Evolutionary conservation across 495 filamentous ascomycete genomes (phyloP).

Genomic region (Evernia prunastri): DNA sequence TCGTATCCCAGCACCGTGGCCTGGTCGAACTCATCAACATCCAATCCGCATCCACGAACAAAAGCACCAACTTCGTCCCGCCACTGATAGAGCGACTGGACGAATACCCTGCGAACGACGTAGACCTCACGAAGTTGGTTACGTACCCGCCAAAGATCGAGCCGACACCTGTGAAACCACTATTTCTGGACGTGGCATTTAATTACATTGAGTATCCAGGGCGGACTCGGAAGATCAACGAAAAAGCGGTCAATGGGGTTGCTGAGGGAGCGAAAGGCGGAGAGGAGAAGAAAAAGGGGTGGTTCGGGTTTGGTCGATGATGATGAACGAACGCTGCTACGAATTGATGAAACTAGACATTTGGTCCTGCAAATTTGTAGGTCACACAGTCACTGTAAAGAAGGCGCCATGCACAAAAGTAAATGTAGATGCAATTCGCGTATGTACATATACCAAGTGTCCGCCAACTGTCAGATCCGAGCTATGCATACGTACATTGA

Average conservation of each 20-base stretch:
- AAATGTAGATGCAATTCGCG: not conserved
- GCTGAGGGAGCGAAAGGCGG: slow-evolving; percentile 29
- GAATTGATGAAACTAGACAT: not conserved
- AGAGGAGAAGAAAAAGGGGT: slow-evolving; percentile 61
- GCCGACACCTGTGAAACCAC: slow-evolving; percentile 83
- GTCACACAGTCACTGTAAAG: not conserved
- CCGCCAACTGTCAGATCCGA: not conserved
- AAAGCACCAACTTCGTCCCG: slow-evolving; percentile 17
- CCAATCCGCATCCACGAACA: slow-evolving; percentile 25
- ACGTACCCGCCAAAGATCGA: slow-evolving; percentile 77
- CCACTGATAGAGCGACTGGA: slow-evolving; percentile 63
- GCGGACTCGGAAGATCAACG: slow-evolving; percentile 29
- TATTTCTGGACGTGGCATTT: slow-evolving; percentile 96
- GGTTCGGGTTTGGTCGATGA: slow-evolving; percentile 85
- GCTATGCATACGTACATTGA: not conserved
- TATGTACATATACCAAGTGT: not conserved
- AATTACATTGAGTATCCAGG: slow-evolving; percentile 96
- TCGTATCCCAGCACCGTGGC: slow-evolving; percentile 71
- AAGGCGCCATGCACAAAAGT: not conserved
- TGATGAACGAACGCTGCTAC: slow-evolving; percentile 29
- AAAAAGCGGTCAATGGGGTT: slow-evolving; percentile 25
- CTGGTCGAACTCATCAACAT: slow-evolving; percentile 72
- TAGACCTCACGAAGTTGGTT: slow-evolving; percentile 74
- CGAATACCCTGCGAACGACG: slow-evolving; percentile 59
- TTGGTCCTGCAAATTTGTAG: not conserved